Evolutionary conservation across 2,329 filamentous ascomycete genomes (phyloP).

Genomic region (Didymella lethalis): DNA sequence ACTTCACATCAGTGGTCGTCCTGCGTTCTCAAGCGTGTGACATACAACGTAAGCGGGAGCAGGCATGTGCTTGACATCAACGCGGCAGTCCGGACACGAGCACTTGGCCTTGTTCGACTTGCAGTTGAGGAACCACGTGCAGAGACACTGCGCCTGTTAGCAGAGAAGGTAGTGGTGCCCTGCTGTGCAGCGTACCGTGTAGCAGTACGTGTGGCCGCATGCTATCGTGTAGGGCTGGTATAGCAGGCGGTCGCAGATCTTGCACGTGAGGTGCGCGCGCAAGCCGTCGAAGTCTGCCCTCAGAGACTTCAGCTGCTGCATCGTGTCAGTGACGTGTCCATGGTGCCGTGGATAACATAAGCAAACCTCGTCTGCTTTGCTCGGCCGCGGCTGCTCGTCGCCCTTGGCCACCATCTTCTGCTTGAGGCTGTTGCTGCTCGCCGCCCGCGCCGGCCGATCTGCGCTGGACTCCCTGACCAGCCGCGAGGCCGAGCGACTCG

Average conservation of each 20-base stretch:
- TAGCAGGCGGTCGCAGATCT: constrained; percentile 72
- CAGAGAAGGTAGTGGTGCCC: no score
- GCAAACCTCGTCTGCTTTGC: constrained; percentile 49
- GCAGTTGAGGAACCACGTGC: constrained; percentile 63
- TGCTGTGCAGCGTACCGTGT: constrained; percentile 60
- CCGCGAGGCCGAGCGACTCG: constrained; percentile 41
- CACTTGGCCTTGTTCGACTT: constrained; percentile 59
- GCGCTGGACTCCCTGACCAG: constrained; percentile 34
- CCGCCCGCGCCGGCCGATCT: constrained; percentile 37
- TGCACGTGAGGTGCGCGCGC: constrained; percentile 68
- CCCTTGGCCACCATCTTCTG: constrained; percentile 47
- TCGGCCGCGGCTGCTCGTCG: constrained; percentile 44
- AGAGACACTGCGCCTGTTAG: constrained; percentile 58
- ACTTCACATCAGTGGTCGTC: no score
- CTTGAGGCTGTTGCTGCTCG: constrained; percentile 52
- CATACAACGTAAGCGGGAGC: constrained; percentile 70
- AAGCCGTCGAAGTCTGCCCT: constrained; percentile 66
- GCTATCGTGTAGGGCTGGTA: constrained; percentile 74
- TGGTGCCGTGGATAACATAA: not conserved
- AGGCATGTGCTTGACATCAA: constrained; percentile 64
- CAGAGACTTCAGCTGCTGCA: constrained; percentile 51
- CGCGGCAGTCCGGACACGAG: constrained; percentile 73
- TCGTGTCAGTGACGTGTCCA: not conserved
- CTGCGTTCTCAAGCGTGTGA: no score
- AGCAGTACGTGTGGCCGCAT: constrained; percentile 77